Evolutionary conservation across 2,329 filamentous ascomycete species (phyloP), one percentile per base, ranked within the genome.

Genomic region (Escovopsis weberi): DNA sequence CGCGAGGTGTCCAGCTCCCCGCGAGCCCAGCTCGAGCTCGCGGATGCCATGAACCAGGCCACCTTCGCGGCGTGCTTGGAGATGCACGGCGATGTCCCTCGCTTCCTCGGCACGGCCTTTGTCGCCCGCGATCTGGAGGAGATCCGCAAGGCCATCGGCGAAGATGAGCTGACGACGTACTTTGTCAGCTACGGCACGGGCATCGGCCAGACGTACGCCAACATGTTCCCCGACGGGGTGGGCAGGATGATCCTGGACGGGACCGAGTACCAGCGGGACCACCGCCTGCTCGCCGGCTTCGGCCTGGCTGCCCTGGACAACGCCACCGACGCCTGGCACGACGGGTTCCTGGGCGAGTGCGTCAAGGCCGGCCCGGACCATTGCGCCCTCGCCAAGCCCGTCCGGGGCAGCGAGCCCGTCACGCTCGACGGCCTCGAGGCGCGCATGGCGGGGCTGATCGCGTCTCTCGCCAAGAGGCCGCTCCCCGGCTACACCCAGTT

Each of bases 161-260:
- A 72, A 48, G 62, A 66, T 4, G 63, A 69, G 42, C 44, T 72
- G 45, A 70, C 67, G 2, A 67, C 64, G 0, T 70, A 70, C 41
- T 55, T 72, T 12, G 64, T 70, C 30, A 69, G 66, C 46, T 73
- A 73, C 44, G 70, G 70, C 15, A 72, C 69, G 0, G 67, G 64
- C 4, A 71, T 73, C 38, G 70, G 67, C 0, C 68, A 72, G 52
- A 70, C 66, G 0, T 73, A 68, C 42, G 68, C 66, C 26, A 63
- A 61, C 45, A 66, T 72, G 63, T 72, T 72, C 35, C 69, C 69
- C 1, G 49, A 61, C 18, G 63, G 62, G 37, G 67, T 69, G 0
- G 69, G 69, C 0, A 60, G 68, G 4, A 50, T 73, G 38, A 64
- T 73, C 11, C 54, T 72, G 0, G 69, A 73, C 43, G 69, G 67